phyloP scores from a whole-genome alignment of 805 yeast genomes.

The Wickerhamiella dianesei region DNA sequence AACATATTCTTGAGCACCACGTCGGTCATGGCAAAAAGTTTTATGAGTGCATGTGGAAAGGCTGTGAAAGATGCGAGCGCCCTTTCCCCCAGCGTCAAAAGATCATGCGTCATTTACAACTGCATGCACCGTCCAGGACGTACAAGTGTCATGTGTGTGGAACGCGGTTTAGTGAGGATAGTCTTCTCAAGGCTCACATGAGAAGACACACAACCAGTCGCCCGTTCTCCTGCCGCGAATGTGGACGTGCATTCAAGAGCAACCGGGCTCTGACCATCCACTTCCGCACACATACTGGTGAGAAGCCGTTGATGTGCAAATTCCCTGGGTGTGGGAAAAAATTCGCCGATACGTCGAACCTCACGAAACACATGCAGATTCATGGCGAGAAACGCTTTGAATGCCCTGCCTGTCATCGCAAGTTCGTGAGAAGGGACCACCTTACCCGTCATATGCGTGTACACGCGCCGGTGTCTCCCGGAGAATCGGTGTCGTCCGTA shows the following conservation, averaged over 20 bases:
- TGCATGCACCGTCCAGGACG: constrained; percentile 78
- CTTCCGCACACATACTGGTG: constrained; percentile 77
- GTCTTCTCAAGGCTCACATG: constrained; percentile 67
- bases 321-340: constrained; percentile 70
- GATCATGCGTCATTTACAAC: constrained; percentile 69
- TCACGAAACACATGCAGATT: constrained; percentile 74
- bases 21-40: constrained; percentile 57
- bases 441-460: constrained; percentile 16
- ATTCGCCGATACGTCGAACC: constrained; percentile 79
- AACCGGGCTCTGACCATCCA: constrained; percentile 75
- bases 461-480: background rate
- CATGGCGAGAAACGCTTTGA: constrained; percentile 32
- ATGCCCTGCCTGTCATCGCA: constrained; percentile 14
- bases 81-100: constrained; percentile 76
- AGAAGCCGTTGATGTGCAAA: constrained; percentile 69
- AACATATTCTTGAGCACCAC: constrained; percentile 57
- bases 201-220: constrained; percentile 82
- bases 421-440: constrained; percentile 19
- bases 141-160: constrained; percentile 58
- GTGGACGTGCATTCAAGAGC: constrained; percentile 72
- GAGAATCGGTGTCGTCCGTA: background rate
- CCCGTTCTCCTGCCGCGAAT: constrained; percentile 60
- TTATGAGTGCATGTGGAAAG: constrained; percentile 66
- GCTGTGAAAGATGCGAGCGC: constrained; percentile 49
- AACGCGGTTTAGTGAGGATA: constrained; percentile 59